phyloP scores from a whole-genome alignment of 176 grass and related monocot genomes.

The Musa itinerans region DNA sequence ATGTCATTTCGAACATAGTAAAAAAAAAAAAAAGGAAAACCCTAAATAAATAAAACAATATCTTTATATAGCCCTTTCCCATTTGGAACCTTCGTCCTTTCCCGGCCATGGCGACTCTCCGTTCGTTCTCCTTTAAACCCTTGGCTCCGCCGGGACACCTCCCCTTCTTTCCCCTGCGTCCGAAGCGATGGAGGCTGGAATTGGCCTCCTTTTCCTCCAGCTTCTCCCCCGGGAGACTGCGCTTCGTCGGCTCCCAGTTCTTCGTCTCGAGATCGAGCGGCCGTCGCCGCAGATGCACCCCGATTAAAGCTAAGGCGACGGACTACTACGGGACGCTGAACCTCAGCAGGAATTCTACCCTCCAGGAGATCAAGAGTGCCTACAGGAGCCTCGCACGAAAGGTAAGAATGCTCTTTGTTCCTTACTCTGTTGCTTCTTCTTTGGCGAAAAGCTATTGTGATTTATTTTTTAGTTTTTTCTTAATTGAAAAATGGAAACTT shows the following conservation, averaged over 20 bases:
- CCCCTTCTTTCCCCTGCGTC: background rate
- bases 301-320: conserved; percentile 18
- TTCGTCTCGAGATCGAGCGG: conserved; percentile 14
- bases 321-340: conserved; percentile 72
- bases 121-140: background rate
- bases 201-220: conserved; percentile 13
- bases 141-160: background rate
- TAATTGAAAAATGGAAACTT: background rate
- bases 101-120: background rate
- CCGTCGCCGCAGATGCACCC: background rate
- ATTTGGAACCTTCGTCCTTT: background rate
- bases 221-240: conserved; percentile 5
- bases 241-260: conserved; percentile 14
- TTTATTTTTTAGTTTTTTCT: background rate
- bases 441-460: background rate
- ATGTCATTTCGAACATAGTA: too few relatives aligned
- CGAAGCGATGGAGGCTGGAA: background rate
- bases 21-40: too few relatives aligned
- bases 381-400: conserved; percentile 77
- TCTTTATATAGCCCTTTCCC: too few relatives aligned
- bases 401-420: conserved; percentile 24
- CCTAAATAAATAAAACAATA: too few relatives aligned
- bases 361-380: conserved; percentile 75
- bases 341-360: conserved; percentile 47
- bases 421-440: background rate